phyloP scores from a whole-genome alignment of 2,329 filamentous ascomycete genomes.

The Trichophyton schoenleinii region DNA sequence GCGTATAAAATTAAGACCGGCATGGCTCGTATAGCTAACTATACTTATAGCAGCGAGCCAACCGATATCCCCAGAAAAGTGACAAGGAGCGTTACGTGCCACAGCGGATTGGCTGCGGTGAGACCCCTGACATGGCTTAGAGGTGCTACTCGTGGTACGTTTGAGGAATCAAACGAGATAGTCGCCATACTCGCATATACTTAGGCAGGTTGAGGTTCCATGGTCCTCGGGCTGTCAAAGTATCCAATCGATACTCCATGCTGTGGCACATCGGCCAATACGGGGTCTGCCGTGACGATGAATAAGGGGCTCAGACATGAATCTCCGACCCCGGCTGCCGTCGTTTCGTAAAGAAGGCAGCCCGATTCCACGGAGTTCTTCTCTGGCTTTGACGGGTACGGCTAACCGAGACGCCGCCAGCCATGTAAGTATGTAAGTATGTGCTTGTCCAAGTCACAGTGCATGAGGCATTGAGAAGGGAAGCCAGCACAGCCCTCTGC shows the following conservation, averaged over 20 bases:
- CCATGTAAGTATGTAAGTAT: not conserved
- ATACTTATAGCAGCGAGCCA: not conserved
- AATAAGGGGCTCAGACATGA: slow-evolving; percentile 1
- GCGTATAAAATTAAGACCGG: too few relatives aligned
- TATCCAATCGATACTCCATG: not conserved
- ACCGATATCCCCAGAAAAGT: not conserved
- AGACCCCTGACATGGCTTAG: too few relatives aligned
- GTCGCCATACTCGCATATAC: too few relatives aligned
- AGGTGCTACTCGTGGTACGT: not conserved
- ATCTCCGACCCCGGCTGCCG: not conserved
- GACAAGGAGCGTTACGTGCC: not conserved
- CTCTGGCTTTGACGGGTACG: not conserved
- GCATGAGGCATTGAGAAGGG: not conserved
- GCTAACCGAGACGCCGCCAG: not conserved
- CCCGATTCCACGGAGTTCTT: not conserved
- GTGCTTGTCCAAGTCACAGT: not conserved
- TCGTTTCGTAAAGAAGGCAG: not conserved
- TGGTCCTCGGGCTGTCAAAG: not conserved
- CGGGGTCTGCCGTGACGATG: not conserved
- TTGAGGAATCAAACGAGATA: not conserved
- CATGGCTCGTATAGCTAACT: not conserved
- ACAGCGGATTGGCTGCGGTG: not conserved
- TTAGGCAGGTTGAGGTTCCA: not conserved
- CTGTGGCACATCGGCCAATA: not conserved
- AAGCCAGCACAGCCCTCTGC: not conserved